Percentiles rank a stretch among this genome's conserved stretches.
Conservation (phyloP, 2,329 filamentous ascomycete genomes). For the Balansia obtecta region DNA sequence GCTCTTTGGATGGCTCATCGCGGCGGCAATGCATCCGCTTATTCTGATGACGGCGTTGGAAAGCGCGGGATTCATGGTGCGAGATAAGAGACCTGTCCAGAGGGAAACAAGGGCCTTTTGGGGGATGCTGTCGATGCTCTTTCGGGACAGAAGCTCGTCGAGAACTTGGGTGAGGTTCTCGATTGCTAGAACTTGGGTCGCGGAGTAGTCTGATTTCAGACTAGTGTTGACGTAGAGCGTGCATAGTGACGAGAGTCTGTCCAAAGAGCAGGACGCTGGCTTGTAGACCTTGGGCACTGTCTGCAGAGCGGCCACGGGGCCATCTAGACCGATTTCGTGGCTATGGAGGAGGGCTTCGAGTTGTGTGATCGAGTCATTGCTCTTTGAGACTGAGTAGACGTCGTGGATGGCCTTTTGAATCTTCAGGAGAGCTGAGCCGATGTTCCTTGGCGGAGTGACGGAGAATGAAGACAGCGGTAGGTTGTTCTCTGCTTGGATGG, state of each 20-base stretch:
- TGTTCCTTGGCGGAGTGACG: constrained; percentile 8
- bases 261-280: constrained; percentile 13
- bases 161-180: constrained; percentile 33
- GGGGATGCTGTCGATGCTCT: constrained; percentile 18
- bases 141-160: constrained; percentile 24
- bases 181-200: constrained; percentile 35
- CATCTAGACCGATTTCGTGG: constrained; percentile 18
- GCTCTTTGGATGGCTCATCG: constrained; percentile 14
- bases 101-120: constrained; percentile 22
- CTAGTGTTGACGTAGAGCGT: constrained; percentile 31
- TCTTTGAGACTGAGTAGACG: constrained; percentile 21
- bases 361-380: constrained; percentile 10
- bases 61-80: constrained; percentile 33
- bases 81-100: constrained; percentile 27
- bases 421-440: constrained; percentile 26
- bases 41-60: constrained; percentile 35
- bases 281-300: constrained; percentile 20
- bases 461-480: constrained; percentile 11
- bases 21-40: constrained; percentile 32
- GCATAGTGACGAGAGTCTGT: constrained; percentile 22
- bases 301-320: constrained; percentile 24
- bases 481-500: constrained; percentile 14
- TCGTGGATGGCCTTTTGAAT: constrained; percentile 24
- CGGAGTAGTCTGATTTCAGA: constrained; percentile 24
- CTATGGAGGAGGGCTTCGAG: constrained; percentile 18